A percentile compares a stretch with the other conserved stretches of the same genome.
phyloP scores from a whole-genome alignment of 2,329 filamentous ascomycete genomes.

The Pseudocercospora pini-densiflorae region DNA sequence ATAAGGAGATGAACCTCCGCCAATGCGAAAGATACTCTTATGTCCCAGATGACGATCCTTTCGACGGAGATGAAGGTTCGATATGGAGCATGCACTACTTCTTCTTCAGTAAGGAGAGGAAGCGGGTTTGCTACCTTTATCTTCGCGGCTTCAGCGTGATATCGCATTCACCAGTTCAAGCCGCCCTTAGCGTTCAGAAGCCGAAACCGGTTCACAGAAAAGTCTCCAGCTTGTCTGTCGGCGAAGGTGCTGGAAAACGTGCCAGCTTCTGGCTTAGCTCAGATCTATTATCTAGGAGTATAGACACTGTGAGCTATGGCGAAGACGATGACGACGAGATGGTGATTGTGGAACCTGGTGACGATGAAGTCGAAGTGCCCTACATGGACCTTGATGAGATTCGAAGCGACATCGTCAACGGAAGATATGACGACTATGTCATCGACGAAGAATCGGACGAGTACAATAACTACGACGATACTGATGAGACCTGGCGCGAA shows the following conservation, averaged over 20 bases:
- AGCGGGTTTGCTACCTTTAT: constrained; percentile 93
- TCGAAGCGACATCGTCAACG: constrained; percentile 39
- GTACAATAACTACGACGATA: constrained; percentile 21
- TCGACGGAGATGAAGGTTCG: constrained; percentile 87
- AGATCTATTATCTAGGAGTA: constrained; percentile 43
- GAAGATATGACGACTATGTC: constrained; percentile 30
- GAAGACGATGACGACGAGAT: constrained; percentile 42
- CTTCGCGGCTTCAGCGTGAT: constrained; percentile 84
- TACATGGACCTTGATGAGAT: constrained; percentile 43
- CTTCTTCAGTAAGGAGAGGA: constrained; percentile 92
- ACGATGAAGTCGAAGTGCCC: constrained; percentile 41
- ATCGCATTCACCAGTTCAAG: constrained; percentile 61
- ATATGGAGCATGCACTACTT: constrained; percentile 98
- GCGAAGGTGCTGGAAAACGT: constrained; percentile 72
- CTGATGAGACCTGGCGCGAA: constrained; percentile 17
- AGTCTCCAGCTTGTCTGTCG: constrained; percentile 43
- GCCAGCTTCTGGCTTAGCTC: constrained; percentile 88
- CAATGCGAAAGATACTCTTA: constrained; percentile 92
- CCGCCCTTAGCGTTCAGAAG: constrained; percentile 49
- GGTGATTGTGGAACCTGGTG: constrained; percentile 29
- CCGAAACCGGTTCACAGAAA: constrained; percentile 38
- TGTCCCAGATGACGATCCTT: constrained; percentile 85
- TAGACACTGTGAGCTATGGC: constrained; percentile 33
- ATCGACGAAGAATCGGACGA: constrained; percentile 31
- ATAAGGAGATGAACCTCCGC: constrained; percentile 91